A percentile compares a stretch with the other conserved stretches of the same genome.
Conservation (phyloP, 306 rosid species). For the Sicyos baderoa region DNA sequence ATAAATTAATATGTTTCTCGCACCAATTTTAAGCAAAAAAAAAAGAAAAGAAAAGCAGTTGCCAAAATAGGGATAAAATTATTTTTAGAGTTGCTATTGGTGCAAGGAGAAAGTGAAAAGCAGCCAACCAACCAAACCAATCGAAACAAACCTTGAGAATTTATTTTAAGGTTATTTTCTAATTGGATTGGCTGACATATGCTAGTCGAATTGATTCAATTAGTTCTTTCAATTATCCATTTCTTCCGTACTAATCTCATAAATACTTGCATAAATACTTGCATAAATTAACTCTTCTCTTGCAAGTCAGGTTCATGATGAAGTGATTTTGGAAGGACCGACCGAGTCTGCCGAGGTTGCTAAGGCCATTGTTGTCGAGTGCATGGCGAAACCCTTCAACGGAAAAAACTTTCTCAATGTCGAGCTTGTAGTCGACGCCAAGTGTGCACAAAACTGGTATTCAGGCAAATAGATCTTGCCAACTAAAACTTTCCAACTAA, state of each 20-base stretch:
- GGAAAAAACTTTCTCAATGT: slow-evolving; percentile 69
- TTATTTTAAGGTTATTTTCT: not conserved
- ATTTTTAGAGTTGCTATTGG: not conserved
- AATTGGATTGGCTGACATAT: not conserved
- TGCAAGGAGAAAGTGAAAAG: not conserved
- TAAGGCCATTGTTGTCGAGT: slow-evolving; percentile 72
- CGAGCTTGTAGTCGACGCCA: slow-evolving; percentile 77
- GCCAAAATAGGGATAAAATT: no score
- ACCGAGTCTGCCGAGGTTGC: slow-evolving; percentile 73
- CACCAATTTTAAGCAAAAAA: not conserved
- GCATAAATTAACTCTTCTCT: slow-evolving; percentile 13
- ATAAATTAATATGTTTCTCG: not conserved
- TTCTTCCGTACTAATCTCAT: not conserved
- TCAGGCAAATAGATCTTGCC: slow-evolving; percentile 44
- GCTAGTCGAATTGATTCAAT: not conserved
- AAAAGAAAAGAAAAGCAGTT: no score
- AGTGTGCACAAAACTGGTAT: slow-evolving; percentile 85
- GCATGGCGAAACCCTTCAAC: slow-evolving; percentile 80
- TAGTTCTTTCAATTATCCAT: not conserved
- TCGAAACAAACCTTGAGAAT: not conserved
- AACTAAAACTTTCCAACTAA: not conserved
- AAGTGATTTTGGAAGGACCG: slow-evolving; percentile 96
- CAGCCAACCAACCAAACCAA: not conserved
- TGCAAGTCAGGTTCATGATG: slow-evolving; percentile 73
- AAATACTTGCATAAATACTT: slow-evolving; percentile 5